Base-by-base conservation (phyloP, 2,329 filamentous ascomycete genomes). In the Hymenoscyphus repandus region DNA sequence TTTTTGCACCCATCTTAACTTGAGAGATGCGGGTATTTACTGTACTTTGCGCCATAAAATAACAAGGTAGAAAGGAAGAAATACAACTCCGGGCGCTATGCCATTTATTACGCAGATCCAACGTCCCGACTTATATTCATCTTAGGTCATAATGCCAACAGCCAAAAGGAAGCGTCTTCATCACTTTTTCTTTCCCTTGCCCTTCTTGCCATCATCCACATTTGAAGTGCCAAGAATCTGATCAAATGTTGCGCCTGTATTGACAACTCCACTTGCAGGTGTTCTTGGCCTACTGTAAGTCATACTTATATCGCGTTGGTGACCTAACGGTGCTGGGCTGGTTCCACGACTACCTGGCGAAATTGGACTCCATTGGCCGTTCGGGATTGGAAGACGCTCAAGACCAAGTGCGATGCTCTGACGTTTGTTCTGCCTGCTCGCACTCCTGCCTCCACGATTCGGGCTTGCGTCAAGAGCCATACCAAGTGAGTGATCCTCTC, bases 181-280 rank as follows among this genome's bases (percentile, higher is more conserved):
- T 27, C 30, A 32, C 30, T 48, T 57, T 47, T 56, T 58, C 51
- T 57, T 62, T 38, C 51, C 50, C 49, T 60, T 56, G 12, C 51
- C 65, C 65, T 70, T 72, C 62, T 71, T 72, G 67, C 72, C 71
- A 33, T 61, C 51, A 32, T 67, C 66, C 15, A 31, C n/a, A 7
- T 42, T 30, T 12, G 42, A 17, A 7, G 63, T 64, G 7, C 69
- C 68, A 20, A 77, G 62, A 33, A 77, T 77, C 44, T 77, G 74
- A 54, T 77, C 74, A 60, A 77, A 77, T 0, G 74, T 77, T 9
- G 48, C 45, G 7, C 46, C 44, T 5, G 53, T 38, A 41, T 44
- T 41, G 9, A 39, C 46, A 33, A 27, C 22, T 4, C 22, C 22
- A 27, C 22, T 27, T 4, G 22, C 22, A 4, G 22, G 22, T 7